Evolutionary conservation across 2,329 filamentous ascomycete genomes (phyloP).

Genomic region (Sordariomycetes sp.): DNA sequence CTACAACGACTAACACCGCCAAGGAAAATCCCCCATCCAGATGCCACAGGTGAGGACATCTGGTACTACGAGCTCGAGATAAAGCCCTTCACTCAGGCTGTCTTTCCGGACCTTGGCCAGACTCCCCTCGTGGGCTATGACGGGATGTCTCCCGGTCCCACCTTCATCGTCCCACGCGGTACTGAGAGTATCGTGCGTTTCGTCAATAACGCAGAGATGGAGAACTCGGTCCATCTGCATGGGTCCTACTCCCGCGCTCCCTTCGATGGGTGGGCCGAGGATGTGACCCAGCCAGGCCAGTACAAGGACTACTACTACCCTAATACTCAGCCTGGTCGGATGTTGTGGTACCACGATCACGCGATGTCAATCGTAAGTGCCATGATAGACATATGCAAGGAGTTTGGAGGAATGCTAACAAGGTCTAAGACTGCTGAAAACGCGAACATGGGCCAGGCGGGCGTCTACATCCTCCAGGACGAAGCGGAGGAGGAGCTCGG

Average conservation of each 20-base stretch:
- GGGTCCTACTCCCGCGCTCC: constrained; percentile 36
- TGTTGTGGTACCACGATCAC: constrained; percentile 48
- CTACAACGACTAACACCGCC: not conserved
- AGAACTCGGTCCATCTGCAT: constrained; percentile 41
- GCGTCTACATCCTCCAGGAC: constrained; percentile 43
- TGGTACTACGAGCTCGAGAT: constrained; percentile 25
- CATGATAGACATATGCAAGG: not conserved
- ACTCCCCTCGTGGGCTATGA: constrained; percentile 35
- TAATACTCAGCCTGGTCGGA: constrained; percentile 37
- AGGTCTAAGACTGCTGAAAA: not conserved
- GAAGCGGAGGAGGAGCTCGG: constrained; percentile 33
- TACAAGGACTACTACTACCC: constrained; percentile 56
- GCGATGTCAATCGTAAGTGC: constrained; percentile 20
- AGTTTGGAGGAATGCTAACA: not conserved
- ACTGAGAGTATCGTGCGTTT: constrained; percentile 42
- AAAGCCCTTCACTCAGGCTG: constrained; percentile 18
- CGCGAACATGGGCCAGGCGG: constrained; percentile 32
- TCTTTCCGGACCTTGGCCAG: constrained; percentile 22
- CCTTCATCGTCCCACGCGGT: constrained; percentile 34
- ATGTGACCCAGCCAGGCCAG: constrained; percentile 36
- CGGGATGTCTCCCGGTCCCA: constrained; percentile 43
- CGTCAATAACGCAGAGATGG: constrained; percentile 33
- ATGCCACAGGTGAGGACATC: constrained; percentile 19
- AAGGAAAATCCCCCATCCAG: constrained; percentile 21
- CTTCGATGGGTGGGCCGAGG: constrained; percentile 39